Evolutionary conservation across 768 basidiomycete genomes (phyloP).

Genomic region (Boletus eberwhitei): DNA sequence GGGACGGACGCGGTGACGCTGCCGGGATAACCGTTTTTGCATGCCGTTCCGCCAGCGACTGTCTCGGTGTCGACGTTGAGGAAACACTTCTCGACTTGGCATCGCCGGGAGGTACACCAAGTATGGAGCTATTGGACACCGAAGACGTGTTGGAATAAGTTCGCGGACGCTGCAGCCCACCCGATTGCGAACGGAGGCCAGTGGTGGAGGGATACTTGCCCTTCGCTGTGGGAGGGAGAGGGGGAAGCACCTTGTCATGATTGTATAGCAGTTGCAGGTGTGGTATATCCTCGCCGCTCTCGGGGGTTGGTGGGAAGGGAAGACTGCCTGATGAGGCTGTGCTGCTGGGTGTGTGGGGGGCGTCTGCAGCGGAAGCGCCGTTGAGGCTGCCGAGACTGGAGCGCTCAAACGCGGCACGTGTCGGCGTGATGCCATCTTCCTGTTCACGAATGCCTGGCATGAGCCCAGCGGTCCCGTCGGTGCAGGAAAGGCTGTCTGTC

Average conservation of each 20-base stretch:
- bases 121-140: conserved; percentile 19
- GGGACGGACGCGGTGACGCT: conserved; percentile 16
- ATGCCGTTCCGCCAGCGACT: conserved; percentile 7
- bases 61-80: conserved; percentile 7
- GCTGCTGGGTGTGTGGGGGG: conserved; percentile 30
- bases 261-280: conserved; percentile 10
- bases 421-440: conserved; percentile 30
- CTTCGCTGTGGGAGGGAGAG: conserved; percentile 20
- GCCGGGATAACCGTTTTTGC: conserved; percentile 9
- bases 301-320: conserved; percentile 28
- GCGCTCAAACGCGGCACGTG: conserved; percentile 27
- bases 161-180: conserved; percentile 24
- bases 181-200: conserved; percentile 9
- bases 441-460: conserved; percentile 31
- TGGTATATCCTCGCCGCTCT: conserved; percentile 20
- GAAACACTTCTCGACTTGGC: conserved; percentile 12
- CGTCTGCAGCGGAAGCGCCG: conserved; percentile 12
- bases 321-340: conserved; percentile 30
- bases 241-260: conserved; percentile 32
- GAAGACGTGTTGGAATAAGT: conserved; percentile 35
- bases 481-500: conserved; percentile 1
- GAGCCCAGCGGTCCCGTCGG: conserved; percentile 10
- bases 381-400: conserved; percentile 25
- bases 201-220: conserved; percentile 22
- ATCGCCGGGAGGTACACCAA: conserved; percentile 4